Evolutionary conservation across 495 filamentous ascomycete genomes (phyloP), one percentile per base, ranked within the genome.

Genomic region (Hyaloscypha hepaticicola): DNA sequence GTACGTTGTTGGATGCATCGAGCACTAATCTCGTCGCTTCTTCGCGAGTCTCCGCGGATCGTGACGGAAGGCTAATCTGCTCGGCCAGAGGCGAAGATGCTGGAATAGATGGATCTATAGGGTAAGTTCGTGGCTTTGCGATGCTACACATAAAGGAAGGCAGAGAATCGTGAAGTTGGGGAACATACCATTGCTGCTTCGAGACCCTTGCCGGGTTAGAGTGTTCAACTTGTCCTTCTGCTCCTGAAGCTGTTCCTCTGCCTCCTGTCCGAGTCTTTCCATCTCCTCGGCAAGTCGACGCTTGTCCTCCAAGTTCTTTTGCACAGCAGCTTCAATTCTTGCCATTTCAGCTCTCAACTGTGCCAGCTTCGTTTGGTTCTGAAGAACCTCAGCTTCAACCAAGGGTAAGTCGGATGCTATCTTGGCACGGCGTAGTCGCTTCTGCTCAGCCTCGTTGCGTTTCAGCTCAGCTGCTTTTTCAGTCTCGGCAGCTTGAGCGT

Each of bases 321-420:
- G 79, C 9, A 89, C 81, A 65, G 87, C 84, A 7, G 79, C 77
- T 63, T 89, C 76, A 8, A 92, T 76, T 26, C 76, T 79, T 48
- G 78, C 80, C 63, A 87, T 81, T 71, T 91, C 85, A 33, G 80
- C 74, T 41, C 78, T 78, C 55, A 88, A 66, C 34, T 80, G 72
- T 57, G 80, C 80, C 24, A 92, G 73, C 62, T 77, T 84, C 2
- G 75, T 73, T 66, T 77, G 72, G 56, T 78, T 81, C 45, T 80
- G 74, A 61, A 79, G 72, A 16, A 89, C 79, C 52, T 82, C 77
- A 29, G 79, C 79, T 65, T 86, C 83, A n/a, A 88, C 71, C 14
- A 74, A 73, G 48, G 87, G 85, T 25, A 89, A 70, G 22, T 85
- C 84, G 11, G 80, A 74, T 61, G 84, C 78, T 34, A 89, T 85